Conservation (phyloP, 352 stramenopile genomes). For the Phytophthora cactorum region DNA sequence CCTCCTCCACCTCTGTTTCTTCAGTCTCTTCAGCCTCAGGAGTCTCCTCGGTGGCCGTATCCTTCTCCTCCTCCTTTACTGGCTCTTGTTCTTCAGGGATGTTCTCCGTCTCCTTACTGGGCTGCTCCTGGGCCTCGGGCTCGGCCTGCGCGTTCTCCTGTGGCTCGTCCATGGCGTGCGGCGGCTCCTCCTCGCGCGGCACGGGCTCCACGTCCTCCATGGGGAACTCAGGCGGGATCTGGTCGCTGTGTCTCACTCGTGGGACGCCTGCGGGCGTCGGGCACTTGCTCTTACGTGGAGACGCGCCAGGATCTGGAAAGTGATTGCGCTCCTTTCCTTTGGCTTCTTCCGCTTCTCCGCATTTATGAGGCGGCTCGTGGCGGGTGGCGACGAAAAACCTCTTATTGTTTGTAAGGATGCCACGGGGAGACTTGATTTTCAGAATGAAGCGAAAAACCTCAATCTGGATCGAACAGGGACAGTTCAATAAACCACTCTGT, state of each 20-base stretch:
- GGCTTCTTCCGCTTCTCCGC: conserved; percentile 40
- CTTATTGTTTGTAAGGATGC: conserved; percentile 18
- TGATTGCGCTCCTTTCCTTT: conserved; percentile 39
- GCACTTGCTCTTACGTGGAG: conserved; percentile 24
- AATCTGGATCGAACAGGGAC: conserved; percentile 23
- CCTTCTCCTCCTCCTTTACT: neutral
- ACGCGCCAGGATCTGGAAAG: conserved; percentile 32
- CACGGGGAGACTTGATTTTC: conserved; percentile 2
- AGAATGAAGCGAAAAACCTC: conserved; percentile 26
- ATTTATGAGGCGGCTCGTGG: conserved; percentile 34
- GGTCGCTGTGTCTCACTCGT: conserved; percentile 13
- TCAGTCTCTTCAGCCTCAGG: neutral
- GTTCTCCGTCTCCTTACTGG: conserved; percentile 1
- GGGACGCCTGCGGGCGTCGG: conserved; percentile 11
- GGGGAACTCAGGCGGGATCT: neutral
- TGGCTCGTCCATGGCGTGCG: conserved; percentile 8
- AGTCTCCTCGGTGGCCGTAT: conserved; percentile 2
- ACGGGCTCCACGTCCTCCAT: conserved; percentile 36
- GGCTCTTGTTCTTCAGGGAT: neutral
- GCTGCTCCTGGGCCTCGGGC: neutral
- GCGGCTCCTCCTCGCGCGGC: conserved; percentile 20
- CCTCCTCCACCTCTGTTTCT: neutral
- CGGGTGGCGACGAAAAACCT: conserved; percentile 24
- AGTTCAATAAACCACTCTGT: conserved; percentile 16
- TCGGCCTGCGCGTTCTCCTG: conserved; percentile 2